Percentiles rank a stretch among this genome's conserved stretches.
Evolutionary conservation across 75 land plant species (phyloP).

Genomic region (Larix kaempferi): DNA sequence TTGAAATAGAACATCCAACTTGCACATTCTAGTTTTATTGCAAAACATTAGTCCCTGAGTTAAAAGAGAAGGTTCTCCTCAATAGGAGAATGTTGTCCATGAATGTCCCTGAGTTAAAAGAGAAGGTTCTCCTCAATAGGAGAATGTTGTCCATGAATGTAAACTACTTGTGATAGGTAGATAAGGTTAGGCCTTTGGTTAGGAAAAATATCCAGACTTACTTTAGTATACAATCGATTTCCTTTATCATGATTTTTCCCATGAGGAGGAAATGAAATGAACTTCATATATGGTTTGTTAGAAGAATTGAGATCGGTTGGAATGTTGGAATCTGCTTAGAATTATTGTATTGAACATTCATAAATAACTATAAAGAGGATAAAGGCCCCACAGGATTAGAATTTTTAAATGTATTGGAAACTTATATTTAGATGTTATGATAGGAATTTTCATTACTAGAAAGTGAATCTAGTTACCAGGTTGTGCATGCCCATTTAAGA

Average conservation of each 20-base stretch:
- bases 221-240: not conserved
- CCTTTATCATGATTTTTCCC: not conserved
- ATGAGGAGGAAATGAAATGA: not conserved
- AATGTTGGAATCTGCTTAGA: not conserved
- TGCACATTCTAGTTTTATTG: not conserved
- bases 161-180: not conserved
- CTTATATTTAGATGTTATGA: not conserved
- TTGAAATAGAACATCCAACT: not conserved
- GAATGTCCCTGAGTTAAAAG: not conserved
- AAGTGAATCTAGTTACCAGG: too few species aligned
- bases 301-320: not conserved
- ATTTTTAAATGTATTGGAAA: not conserved
- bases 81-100: not conserved
- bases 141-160: not conserved
- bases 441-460: too few species aligned
- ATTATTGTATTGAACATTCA: constrained; percentile 1
- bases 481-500: too few species aligned
- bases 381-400: not conserved
- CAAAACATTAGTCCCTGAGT: not conserved
- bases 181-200: not conserved
- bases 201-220: not conserved
- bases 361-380: not conserved
- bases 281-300: not conserved
- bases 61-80: constrained; percentile 1
- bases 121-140: not conserved